These are phyloP conservation scores for Penicillium oxalicum DNA, from an alignment of 2,329 filamentous ascomycete genomes.

Conservation along the genomic window DNA sequence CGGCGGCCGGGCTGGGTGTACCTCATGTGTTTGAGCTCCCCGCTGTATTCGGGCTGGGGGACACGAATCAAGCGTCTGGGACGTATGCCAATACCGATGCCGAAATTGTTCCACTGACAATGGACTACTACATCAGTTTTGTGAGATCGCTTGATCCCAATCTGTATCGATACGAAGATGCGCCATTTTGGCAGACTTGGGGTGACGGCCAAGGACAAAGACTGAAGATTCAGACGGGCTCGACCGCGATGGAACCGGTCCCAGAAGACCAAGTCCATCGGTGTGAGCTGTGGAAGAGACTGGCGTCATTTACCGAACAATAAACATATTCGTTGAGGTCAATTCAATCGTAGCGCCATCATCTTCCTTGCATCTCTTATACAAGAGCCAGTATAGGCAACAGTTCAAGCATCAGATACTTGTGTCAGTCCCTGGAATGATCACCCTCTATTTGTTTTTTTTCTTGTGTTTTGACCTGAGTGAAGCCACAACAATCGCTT, in stretches of 20 bases:
- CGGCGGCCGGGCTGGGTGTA: constrained; percentile 33
- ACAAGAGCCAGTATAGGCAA: too few species aligned
- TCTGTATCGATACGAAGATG: constrained; percentile 7
- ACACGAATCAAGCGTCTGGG: constrained; percentile 12
- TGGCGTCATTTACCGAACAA: constrained; percentile 14
- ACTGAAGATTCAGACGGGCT: constrained; percentile 17
- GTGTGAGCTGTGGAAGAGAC: constrained; percentile 15
- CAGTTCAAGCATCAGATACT: too few species aligned
- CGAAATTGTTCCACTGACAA: constrained; percentile 19
- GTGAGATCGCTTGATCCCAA: constrained; percentile 20
- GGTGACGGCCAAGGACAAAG: constrained; percentile 10
- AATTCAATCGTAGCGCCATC: too few species aligned
- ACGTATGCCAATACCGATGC: constrained; percentile 28
- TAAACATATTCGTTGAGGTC: not conserved
- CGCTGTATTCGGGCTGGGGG: constrained; percentile 22
- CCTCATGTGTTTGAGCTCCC: constrained; percentile 31
- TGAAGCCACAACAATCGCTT: too few species aligned
- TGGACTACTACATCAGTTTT: constrained; percentile 25
- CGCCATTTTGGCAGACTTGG: constrained; percentile 18
- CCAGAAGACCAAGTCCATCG: constrained; percentile 10
- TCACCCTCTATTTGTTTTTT: too few species aligned
- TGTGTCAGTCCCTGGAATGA: too few species aligned
- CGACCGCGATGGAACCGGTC: constrained; percentile 17
- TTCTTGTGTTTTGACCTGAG: too few species aligned
- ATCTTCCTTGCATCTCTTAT: too few species aligned